A percentile compares a stretch with the other conserved stretches of the same genome.
These are phyloP conservation scores for Phytophthora quininea DNA, from an alignment of 352 stramenopile genomes.

Conservation along the genomic window DNA sequence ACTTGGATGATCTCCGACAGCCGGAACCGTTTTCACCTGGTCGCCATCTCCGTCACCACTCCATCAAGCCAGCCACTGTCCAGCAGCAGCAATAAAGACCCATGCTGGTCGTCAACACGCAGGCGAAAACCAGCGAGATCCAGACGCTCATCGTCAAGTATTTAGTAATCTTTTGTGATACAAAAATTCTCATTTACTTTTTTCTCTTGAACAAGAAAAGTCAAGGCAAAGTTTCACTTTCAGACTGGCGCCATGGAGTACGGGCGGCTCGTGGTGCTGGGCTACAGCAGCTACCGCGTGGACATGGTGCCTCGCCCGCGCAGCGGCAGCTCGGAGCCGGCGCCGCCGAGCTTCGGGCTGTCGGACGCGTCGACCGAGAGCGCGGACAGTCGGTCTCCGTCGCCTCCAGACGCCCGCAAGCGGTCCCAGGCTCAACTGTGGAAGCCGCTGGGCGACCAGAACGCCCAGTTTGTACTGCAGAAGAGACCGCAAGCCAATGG, in stretches of 20 bases:
- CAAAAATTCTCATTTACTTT: too few relatives aligned
- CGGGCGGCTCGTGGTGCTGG: conserved; percentile 81
- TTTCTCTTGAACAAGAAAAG: too few relatives aligned
- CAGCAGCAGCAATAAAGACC: too few relatives aligned
- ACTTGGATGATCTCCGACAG: too few relatives aligned
- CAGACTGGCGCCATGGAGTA: conserved; percentile 62
- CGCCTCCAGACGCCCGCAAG: conserved; percentile 32
- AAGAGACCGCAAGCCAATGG: conserved; percentile 58
- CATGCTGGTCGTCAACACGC: too few relatives aligned
- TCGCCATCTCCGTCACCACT: too few relatives aligned
- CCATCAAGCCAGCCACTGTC: too few relatives aligned
- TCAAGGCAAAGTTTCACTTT: conserved; percentile 7
- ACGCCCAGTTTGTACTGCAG: conserved; percentile 66
- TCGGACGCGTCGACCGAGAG: conserved; percentile 20
- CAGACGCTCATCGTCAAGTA: too few relatives aligned
- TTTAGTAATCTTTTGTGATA: too few relatives aligned
- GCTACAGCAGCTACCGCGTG: conserved; percentile 86
- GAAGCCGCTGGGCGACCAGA: conserved; percentile 78
- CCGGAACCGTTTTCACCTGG: too few relatives aligned
- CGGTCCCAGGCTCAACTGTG: conserved; percentile 62
- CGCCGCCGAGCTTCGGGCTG: conserved; percentile 44
- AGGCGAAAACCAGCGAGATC: too few relatives aligned
- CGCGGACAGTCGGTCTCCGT: conserved; percentile 10
- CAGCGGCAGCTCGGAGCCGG: conserved; percentile 18
- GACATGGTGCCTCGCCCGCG: conserved; percentile 42